These are phyloP conservation scores for Trichoderma arundinaceum DNA, from an alignment of 2,329 filamentous ascomycete genomes.

Conservation along the genomic window DNA sequence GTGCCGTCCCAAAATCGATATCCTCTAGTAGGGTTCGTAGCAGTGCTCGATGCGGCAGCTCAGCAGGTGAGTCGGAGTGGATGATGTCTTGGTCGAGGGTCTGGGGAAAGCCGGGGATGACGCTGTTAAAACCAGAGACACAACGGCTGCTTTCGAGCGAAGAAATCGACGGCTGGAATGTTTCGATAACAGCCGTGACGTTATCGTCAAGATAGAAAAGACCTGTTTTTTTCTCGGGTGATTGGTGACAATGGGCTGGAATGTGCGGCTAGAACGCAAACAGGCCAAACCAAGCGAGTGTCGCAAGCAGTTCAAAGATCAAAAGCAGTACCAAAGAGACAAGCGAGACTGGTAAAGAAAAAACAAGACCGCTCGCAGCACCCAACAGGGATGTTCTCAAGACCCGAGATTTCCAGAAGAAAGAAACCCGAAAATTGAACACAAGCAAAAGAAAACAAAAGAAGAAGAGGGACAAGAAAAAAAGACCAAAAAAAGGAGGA, in stretches of 20 bases:
- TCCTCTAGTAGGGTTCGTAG: background rate
- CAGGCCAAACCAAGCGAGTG: background rate
- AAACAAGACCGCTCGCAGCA: constrained; percentile 13
- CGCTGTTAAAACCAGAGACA: constrained; percentile 18
- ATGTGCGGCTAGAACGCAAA: constrained; percentile 28
- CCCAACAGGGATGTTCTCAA: constrained; percentile 15
- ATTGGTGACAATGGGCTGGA: constrained; percentile 28
- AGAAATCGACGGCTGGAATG: constrained; percentile 26
- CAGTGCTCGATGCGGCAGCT: background rate
- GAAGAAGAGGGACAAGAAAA: constrained; percentile 22
- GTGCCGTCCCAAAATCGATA: background rate
- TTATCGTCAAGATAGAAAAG: constrained; percentile 7
- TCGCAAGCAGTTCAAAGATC: constrained; percentile 18
- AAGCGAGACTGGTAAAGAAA: background rate
- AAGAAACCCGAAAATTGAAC: constrained; percentile 4
- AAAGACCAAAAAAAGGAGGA: constrained; percentile 20
- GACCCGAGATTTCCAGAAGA: background rate
- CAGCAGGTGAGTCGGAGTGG: constrained; percentile 7
- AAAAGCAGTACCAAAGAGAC: constrained; percentile 3
- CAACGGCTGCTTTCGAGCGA: background rate
- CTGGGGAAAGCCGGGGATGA: background rate
- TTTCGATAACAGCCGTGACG: constrained; percentile 16
- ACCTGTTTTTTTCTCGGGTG: background rate
- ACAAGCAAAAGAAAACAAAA: constrained; percentile 39
- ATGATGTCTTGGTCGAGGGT: constrained; percentile 19